A percentile compares a stretch with the other conserved stretches of the same genome.
Evolutionary conservation across 2,329 filamentous ascomycete genomes (phyloP).

Genomic region (Fusarium sterilihyphosum): DNA sequence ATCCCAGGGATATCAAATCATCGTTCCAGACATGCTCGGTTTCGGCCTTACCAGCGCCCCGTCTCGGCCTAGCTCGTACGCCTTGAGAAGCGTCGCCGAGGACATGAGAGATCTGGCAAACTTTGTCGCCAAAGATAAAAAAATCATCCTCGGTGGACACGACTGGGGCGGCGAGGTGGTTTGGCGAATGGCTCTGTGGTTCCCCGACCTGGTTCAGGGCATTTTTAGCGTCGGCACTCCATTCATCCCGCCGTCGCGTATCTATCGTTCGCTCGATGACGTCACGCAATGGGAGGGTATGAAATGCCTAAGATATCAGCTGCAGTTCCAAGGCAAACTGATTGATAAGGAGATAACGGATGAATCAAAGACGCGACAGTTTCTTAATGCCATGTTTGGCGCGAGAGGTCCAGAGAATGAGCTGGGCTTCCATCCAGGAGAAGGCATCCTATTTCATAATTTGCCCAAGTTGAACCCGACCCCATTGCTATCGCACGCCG

Average conservation of each 20-base stretch:
- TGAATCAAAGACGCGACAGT: too few species aligned
- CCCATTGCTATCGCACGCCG: too few species aligned
- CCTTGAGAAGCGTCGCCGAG: conserved; percentile 69
- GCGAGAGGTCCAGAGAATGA: too few species aligned
- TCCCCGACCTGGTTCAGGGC: conserved; percentile 73
- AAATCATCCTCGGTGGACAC: conserved; percentile 81
- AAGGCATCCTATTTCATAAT: too few species aligned
- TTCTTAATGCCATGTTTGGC: too few species aligned
- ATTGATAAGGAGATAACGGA: too few species aligned
- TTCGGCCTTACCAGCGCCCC: conserved; percentile 79
- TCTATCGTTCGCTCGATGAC: too few species aligned
- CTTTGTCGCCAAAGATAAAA: conserved; percentile 53
- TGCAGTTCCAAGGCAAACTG: too few species aligned
- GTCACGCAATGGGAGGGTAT: too few species aligned
- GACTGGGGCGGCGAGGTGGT: conserved; percentile 83
- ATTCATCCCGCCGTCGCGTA: conserved; percentile 52
- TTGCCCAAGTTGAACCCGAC: too few species aligned
- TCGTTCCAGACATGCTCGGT: conserved; percentile 83
- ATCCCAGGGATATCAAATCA: conserved; percentile 75
- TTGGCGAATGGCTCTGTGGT: conserved; percentile 75
- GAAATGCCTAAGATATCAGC: too few species aligned
- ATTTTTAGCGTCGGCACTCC: conserved; percentile 81
- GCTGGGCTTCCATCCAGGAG: too few species aligned
- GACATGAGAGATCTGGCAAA: conserved; percentile 76
- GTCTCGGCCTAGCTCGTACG: conserved; percentile 18